These are phyloP conservation scores for Arthrobotrys pseudoclavata DNA, from an alignment of 2,329 filamentous ascomycete species.

Conservation along the genomic window DNA sequence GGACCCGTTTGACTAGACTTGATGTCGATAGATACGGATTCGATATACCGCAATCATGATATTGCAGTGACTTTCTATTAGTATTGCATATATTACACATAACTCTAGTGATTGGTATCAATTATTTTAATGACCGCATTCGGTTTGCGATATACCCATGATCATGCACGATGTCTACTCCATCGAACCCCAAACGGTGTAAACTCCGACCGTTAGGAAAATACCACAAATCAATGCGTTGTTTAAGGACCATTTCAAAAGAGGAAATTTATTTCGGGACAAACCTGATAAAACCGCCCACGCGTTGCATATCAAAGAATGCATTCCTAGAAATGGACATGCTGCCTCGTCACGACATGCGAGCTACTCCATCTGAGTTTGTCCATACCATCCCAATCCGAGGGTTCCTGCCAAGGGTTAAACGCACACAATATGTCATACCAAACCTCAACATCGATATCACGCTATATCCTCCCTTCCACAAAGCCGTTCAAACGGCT, in stretches of 20 bases:
- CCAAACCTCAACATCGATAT: neutral
- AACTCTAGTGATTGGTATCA: too few species aligned
- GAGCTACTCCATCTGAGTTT: neutral
- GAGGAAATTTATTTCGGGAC: neutral
- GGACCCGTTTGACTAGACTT: too few species aligned
- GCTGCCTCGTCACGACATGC: neutral
- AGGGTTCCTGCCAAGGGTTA: neutral
- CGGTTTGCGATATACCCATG: too few species aligned
- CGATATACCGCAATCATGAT: too few species aligned
- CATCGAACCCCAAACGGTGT: too few species aligned
- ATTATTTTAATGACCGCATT: too few species aligned
- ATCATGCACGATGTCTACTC: too few species aligned
- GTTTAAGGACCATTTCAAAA: neutral
- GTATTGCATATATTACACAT: too few species aligned
- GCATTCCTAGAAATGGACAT: neutral
- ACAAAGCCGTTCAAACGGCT: constrained; percentile 33
- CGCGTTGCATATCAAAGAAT: neutral
- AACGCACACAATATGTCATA: constrained; percentile 6
- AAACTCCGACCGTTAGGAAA: neutral
- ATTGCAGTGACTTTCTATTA: too few species aligned
- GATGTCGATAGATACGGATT: too few species aligned
- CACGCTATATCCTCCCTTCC: constrained; percentile 34
- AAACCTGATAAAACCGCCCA: neutral
- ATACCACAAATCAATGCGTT: neutral
- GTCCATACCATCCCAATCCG: neutral